These are phyloP conservation scores for Aureobasidium sp. DNA, from an alignment of 2,329 filamentous ascomycete genomes.

Conservation along the genomic window DNA sequence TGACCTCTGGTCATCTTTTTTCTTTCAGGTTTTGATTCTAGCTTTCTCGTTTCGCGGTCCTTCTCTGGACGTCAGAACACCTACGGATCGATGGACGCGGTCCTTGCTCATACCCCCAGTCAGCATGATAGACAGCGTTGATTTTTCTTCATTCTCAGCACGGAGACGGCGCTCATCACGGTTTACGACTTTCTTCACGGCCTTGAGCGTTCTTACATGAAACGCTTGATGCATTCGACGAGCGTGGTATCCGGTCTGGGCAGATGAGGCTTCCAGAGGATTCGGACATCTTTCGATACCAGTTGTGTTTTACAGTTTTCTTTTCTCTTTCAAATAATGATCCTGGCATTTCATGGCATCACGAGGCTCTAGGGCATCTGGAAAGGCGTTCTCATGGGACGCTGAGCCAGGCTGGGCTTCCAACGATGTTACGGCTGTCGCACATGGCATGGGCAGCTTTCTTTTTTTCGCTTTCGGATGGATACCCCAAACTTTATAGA, in stretches of 20 bases:
- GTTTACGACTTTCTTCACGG: slow-evolving; percentile 13
- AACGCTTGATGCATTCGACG: slow-evolving; percentile 6
- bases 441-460: slow-evolving; percentile 10
- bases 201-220: slow-evolving; percentile 8
- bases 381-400: slow-evolving; percentile 11
- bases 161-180: slow-evolving; percentile 12
- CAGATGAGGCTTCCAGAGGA: slow-evolving; percentile 11
- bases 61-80: slow-evolving; percentile 20
- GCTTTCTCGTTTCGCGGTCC: slow-evolving; percentile 21
- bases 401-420: slow-evolving; percentile 7
- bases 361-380: slow-evolving; percentile 9
- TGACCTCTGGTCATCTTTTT: slow-evolving; percentile 14
- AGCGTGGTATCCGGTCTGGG: slow-evolving; percentile 10
- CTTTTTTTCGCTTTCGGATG: slow-evolving; percentile 12
- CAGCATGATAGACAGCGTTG: slow-evolving; percentile 43
- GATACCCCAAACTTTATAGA: slow-evolving; percentile 13
- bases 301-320: slow-evolving; percentile 4
- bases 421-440: slow-evolving; percentile 11
- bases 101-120: slow-evolving; percentile 36
- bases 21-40: slow-evolving; percentile 16
- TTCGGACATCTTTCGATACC: slow-evolving; percentile 12
- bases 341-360: slow-evolving; percentile 13
- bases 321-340: slow-evolving; percentile 11
- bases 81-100: slow-evolving; percentile 17
- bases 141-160: slow-evolving; percentile 26